Evolutionary conservation across 2,329 filamentous ascomycete species (phyloP).

Genomic region (Graphilbum sp.): DNA sequence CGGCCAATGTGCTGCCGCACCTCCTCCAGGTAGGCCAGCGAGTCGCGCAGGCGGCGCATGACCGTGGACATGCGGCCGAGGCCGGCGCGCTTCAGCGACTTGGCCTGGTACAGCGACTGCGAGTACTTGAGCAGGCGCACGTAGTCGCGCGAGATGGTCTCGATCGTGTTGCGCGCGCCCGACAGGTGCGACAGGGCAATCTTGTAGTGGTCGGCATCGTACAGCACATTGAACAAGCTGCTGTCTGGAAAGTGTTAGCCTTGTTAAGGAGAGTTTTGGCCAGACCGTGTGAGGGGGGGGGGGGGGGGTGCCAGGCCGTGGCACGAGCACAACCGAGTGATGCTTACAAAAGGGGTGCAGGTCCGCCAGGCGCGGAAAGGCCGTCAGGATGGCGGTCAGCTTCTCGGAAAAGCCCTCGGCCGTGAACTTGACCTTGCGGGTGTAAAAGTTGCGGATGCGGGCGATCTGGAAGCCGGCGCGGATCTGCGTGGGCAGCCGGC

Average conservation of each 20-base stretch:
- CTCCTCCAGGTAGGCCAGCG: constrained; percentile 88
- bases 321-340: too few species aligned
- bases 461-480: constrained; percentile 90
- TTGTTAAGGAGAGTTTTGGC: too few species aligned
- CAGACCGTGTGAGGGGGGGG: too few species aligned
- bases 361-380: constrained; percentile 82
- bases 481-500: constrained; percentile 78
- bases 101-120: constrained; percentile 95
- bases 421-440: constrained; percentile 95
- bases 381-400: constrained; percentile 75
- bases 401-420: constrained; percentile 78
- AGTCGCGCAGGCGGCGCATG: constrained; percentile 85
- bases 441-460: constrained; percentile 87
- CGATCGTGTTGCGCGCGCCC: constrained; percentile 89
- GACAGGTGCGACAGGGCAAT: constrained; percentile 93
- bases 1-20: constrained; percentile 91
- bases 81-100: constrained; percentile 91
- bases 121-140: constrained; percentile 84
- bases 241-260: constrained; percentile 19
- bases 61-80: constrained; percentile 98
- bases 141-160: constrained; percentile 92
- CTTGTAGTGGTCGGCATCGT: constrained; percentile 94
- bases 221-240: constrained; percentile 89
- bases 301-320: too few species aligned
- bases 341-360: constrained; percentile 79